A percentile compares a stretch with the other conserved stretches of the same genome.
Evolutionary conservation across 306 rosid genomes (phyloP).

Genomic region (Cicer yamashitae): DNA sequence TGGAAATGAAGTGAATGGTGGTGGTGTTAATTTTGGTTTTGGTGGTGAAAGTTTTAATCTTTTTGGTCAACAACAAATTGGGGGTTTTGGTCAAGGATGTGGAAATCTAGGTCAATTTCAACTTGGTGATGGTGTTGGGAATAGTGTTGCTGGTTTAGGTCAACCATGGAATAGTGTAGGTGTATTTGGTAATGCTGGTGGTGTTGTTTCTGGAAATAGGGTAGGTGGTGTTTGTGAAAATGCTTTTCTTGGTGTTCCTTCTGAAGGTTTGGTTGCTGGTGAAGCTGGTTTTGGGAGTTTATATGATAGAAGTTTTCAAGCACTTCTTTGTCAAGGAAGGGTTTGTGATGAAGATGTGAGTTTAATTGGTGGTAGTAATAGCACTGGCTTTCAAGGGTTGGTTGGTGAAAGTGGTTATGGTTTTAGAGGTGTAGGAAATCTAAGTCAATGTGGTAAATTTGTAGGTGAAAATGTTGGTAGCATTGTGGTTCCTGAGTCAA

Average conservation of each 20-base stretch:
- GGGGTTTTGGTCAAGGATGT: constrained; percentile 37
- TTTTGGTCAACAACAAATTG: constrained; percentile 32
- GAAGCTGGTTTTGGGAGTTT: constrained; percentile 33
- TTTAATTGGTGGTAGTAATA: constrained; percentile 29
- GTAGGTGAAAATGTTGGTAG: constrained; percentile 31
- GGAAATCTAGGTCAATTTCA: constrained; percentile 39
- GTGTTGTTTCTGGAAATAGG: constrained; percentile 13
- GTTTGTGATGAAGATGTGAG: constrained; percentile 27
- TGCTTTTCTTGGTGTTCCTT: constrained; percentile 34
- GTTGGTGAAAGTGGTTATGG: constrained; percentile 37
- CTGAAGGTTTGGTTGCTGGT: constrained; percentile 35
- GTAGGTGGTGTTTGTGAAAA: constrained; percentile 30
- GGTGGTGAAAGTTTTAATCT: constrained; percentile 37
- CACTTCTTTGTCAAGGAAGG: constrained; percentile 40
- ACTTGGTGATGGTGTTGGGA: constrained; percentile 36
- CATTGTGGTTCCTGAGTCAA: constrained; percentile 25
- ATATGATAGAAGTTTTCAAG: constrained; percentile 36
- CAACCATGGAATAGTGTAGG: constrained; percentile 41
- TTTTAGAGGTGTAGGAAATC: constrained; percentile 31
- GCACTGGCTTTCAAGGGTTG: constrained; percentile 36
- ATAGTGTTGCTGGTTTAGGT: constrained; percentile 30
- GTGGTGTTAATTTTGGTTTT: constrained; percentile 31
- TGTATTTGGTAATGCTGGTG: constrained; percentile 39
- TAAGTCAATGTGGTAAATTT: constrained; percentile 25
- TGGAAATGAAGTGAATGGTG: constrained; percentile 40